Base-by-base conservation (phyloP, 2,329 filamentous ascomycete genomes). In the Ceratocystiopsis brevicomis region DNA sequence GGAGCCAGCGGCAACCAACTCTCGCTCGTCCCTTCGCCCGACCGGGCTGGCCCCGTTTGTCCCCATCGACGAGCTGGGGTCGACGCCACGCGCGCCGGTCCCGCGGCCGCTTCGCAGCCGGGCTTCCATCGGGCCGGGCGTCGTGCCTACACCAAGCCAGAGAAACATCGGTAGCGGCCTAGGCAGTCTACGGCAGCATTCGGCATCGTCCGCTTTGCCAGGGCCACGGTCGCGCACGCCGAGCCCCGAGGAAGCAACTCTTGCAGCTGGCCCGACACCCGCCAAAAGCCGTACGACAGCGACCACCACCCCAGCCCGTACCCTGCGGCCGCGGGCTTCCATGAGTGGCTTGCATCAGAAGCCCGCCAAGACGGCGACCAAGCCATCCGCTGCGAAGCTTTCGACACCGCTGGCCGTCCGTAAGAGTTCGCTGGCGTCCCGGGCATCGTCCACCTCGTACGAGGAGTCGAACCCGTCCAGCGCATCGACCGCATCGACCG, bases 271-370 rank as follows among this genome's bases (percentile, higher is more conserved):
- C 2, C 25, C 8, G 8, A 30, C 25, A 10, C 25, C 25, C 2
- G 25, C 25, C 5, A 8, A 11, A 30, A 49, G 4, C 54, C n/a
- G 40, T 53, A 0, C 49, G 3, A 5, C 33, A 5, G 17, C 59
- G 0, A 38, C 30, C 6, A 66, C 67, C 0, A 41, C 68, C 21
- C 55, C 65, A 9, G 55, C 59, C 1, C 65, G 66, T 15, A 56
- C 67, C 1, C 48, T 68, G 11, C 69, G 71, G 52, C 53, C 65
- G 12, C 68, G 69, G 18, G 62, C 65, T n/a, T 70, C 76, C 0
- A 54, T 69, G 0, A 68, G 64, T 47, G 66, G 67, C 1, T 54
- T 75, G 1, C 68, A 68, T 48, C 67, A 65, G 47, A 79, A 78
- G 48, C 66, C 73, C 1, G 68, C 69, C 0, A 54, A 66, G 15